Evolutionary conservation across 306 rosid genomes (phyloP), one percentile per base, ranked within the genome.

Genomic region (Potentilla sterilis): DNA sequence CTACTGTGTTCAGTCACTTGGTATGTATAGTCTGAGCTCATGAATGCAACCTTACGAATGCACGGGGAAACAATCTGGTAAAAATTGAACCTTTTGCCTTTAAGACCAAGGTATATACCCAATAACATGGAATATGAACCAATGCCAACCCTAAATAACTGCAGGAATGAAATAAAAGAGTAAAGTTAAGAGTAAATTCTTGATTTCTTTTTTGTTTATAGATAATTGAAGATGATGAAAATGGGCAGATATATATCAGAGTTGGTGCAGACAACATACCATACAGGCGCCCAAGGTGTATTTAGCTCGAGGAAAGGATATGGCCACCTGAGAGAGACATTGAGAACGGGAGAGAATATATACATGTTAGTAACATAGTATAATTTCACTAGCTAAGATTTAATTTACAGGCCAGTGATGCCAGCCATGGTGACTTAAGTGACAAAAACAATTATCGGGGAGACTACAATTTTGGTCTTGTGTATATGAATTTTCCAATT

Each of bases 221-320:
- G 14, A 10, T 12, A 9, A 37, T 6, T 10, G 4, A 73, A 64
- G 62, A 42, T 57, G 62, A 51, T 57, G 59, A 41, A 48, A 16
- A 79, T 67, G 11, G 35, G 54, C 24, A 22, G 44, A 38, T 5
- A 16, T 10, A 43, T 7, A 43, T 67, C 37, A 70, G 49, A 38
- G 75, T 4, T 54, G 57, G 67, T 61, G 19, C 24, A 34, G n/a
- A 44, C 21, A 70, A 32, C 79, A 75, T 87, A 91, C 96, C 92
- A 88, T 11, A 88, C n/a, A 16, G 97, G 89, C 54, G 92, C 88
- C 89, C 86, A 91, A 0, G 89, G 87, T 19, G 82, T 82, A 61
- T 83, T 73, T 21, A 91, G 89, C 86, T 87, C 88, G 1, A 91
- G 87, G 79, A 91, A 91, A 58, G 96, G 93, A 79, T 91, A 91